phyloP scores from a whole-genome alignment of 192 early-diverging fungal genomes.

The Backusella sp. region DNA sequence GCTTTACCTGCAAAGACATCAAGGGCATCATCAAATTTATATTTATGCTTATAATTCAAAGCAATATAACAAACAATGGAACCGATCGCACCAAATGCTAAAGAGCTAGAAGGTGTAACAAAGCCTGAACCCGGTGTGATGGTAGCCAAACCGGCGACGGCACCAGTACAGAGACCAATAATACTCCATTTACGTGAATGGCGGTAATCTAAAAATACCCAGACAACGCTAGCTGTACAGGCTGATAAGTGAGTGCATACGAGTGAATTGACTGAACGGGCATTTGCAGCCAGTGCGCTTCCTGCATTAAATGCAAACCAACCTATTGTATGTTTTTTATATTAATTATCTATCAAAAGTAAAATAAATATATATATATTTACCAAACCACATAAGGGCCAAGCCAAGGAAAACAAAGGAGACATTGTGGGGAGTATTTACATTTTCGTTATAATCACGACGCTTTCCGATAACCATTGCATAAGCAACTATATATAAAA shows the following conservation, averaged over 20 bases:
- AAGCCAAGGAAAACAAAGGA: slow-evolving; percentile 82
- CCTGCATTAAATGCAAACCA: slow-evolving; percentile 93
- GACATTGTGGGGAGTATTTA: slow-evolving; percentile 79
- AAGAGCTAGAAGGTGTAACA: slow-evolving; percentile 67
- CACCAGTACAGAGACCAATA: slow-evolving; percentile 87
- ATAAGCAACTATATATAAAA: slow-evolving; percentile 57
- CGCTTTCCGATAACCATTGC: slow-evolving; percentile 83
- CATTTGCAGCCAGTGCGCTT: slow-evolving; percentile 65
- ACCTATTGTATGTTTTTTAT: slow-evolving; percentile 37
- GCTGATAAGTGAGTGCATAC: slow-evolving; percentile 75
- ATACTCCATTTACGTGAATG: slow-evolving; percentile 70
- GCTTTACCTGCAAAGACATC: slow-evolving; percentile 69
- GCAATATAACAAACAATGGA: slow-evolving; percentile 66
- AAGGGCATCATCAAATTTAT: slow-evolving; percentile 76
- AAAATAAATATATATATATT: slow-evolving; percentile 48
- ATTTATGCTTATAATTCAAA: slow-evolving; percentile 59
- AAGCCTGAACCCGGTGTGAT: slow-evolving; percentile 86
- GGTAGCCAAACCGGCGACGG: slow-evolving; percentile 84
- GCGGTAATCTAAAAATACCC: slow-evolving; percentile 72
- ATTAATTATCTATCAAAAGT: neutral
- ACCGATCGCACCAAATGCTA: slow-evolving; percentile 74
- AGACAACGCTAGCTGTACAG: slow-evolving; percentile 67
- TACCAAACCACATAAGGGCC: slow-evolving; percentile 86
- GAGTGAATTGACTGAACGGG: slow-evolving; percentile 72
- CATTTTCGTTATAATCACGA: slow-evolving; percentile 63